Base-by-base conservation (phyloP, 2,329 filamentous ascomycete genomes). In the Colletotrichum endophyticum region DNA sequence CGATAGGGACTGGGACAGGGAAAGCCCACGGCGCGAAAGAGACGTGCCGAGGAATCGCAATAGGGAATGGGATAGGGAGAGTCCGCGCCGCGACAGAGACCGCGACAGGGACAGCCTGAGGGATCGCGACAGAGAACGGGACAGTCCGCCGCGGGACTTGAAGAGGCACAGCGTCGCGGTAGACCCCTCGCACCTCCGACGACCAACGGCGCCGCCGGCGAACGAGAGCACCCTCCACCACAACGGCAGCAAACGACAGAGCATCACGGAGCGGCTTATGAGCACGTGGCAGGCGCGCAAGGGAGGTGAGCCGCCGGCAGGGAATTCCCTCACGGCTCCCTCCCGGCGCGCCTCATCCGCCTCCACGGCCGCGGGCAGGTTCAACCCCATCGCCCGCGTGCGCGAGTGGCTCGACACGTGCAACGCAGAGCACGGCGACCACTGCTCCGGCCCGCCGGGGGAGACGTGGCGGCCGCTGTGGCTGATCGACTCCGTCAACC, bases 361-460 rank as follows among this genome's bases (percentile, higher is more conserved):
- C 57, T 78, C 81, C 67, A 81, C 78, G 59, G 70, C 28, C 12
- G 74, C 63, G 56, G 56, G 53, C 57, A 82, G 81, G 66, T 81
- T 82, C 34, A 85, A 83, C 12, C 86, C 86, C 22, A 79, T 87
- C 44, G 81, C 80, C 63, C 85, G 84, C 64, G 83, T 88, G 66
- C 83, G 84, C 63, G 84, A 86, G 59, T 88, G 87, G 87, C 83
- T 88, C 39, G 85, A 88, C 72, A 82, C 82, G 15, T 88, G 87
- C 79, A 86, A 86, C 72, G 80, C 81, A n/a, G 83, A 86, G 66
- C 87, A 88, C 70, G 81, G 83, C 16, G 80, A 82, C 30, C 87
- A 88, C 79, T 88, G 86, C 78, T 83, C 80, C 67, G 80, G 82
- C 13, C 70, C 70, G 6, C 72, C 77, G 2, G 61, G 44, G 34